Evolutionary conservation across 345 rosid species (phyloP), one percentile per base, ranked within the genome.

Genomic region (Chamaenerion angustifolium): DNA sequence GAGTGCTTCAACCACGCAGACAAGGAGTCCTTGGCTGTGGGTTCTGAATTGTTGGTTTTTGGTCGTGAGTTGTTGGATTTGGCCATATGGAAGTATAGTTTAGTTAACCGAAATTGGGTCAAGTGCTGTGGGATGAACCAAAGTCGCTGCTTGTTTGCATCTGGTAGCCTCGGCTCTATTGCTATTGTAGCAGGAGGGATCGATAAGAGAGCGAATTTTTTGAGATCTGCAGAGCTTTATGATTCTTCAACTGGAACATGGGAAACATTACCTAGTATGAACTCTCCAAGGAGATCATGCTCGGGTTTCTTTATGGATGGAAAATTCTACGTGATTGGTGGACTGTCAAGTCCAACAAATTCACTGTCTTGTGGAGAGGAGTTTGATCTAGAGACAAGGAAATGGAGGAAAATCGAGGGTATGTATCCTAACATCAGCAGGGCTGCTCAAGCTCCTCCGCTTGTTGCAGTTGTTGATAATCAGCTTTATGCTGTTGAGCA

Each of bases 371-470:
- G 75, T 50, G 94, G 94, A 25, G 94, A 83, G 50, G 94, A 80
- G 64, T 83, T 60, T 18, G 76, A 83, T 64, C 59, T 80, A 0
- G 75, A 64, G 76, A 78, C 81, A 1, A 72, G 75, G 59, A 70
- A 64, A 37, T 83, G 94, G 94, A 76, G 72, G 61, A 78, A 17
- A 42, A 78, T 83, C 0, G 77, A 78, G 58, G 79, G 81, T 45
- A 83, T 83, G 94, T 83, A 84, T 56, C 94, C 94, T 0, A 79
- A 76, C 64, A 83, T 81, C 45, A 79, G 72, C 61, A 52, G 61
- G 61, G 84, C 84, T n/a, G 84, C 89, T n/a, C 81, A 85, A 56
- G 87, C 94, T 44, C 95, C 95, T 40, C 95, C 95, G 10, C 82
- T 85, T 4, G 81, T 85, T 17, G 89, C 82, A 40, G 89, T 81